A percentile compares a stretch with the other conserved stretches of the same genome.
These are phyloP conservation scores for Hypericum perforatum DNA, from an alignment of 345 rosid species.

Conservation along the genomic window DNA sequence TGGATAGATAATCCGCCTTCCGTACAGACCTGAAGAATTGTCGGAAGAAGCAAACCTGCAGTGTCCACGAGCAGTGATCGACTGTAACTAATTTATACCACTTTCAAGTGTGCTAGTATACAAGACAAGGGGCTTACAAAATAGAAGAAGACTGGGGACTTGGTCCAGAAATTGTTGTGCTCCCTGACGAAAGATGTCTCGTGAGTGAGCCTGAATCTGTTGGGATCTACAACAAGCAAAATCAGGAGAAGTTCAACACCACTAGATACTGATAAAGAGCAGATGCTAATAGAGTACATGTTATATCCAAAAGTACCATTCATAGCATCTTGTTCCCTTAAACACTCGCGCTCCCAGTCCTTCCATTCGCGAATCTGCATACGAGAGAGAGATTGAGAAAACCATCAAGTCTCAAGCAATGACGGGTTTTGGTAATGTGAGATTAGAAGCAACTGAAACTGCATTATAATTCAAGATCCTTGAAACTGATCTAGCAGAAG, in stretches of 20 bases:
- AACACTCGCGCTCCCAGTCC: slow-evolving; percentile 57
- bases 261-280: too few species aligned
- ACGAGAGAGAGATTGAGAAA: not conserved
- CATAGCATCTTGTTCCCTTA: slow-evolving; percentile 25
- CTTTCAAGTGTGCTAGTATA: not conserved
- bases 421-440: too few species aligned
- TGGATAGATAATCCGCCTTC: slow-evolving; percentile 20
- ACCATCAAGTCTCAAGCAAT: not conserved
- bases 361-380: slow-evolving; percentile 86
- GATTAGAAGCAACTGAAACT: too few species aligned
- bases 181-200: slow-evolving; percentile 36
- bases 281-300: too few species aligned
- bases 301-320: slow-evolving; percentile 25
- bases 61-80: not conserved
- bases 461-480: too few species aligned
- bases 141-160: slow-evolving; percentile 25
- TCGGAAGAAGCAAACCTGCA: slow-evolving; percentile 23
- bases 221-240: slow-evolving; percentile 18
- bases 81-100: not conserved
- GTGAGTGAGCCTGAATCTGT: slow-evolving; percentile 32
- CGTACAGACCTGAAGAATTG: slow-evolving; percentile 26
- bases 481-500: not conserved
- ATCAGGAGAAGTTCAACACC: not conserved
- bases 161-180: slow-evolving; percentile 29
- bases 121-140: slow-evolving; percentile 15